phyloP scores from a whole-genome alignment of 2,329 filamentous ascomycete species.

The Epichloe aotearoae region DNA sequence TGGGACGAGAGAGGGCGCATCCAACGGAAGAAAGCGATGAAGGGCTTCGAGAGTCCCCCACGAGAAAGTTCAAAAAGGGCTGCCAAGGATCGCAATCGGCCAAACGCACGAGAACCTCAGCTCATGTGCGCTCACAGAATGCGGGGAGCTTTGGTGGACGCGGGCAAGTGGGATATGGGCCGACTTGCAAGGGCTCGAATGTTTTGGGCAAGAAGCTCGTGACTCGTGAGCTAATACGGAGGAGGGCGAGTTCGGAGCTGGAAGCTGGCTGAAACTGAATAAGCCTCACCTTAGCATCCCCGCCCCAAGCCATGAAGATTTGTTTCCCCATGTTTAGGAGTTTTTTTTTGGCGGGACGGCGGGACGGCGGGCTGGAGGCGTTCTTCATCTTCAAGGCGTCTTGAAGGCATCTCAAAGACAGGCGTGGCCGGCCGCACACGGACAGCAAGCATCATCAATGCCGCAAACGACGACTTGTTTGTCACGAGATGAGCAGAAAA shows the following conservation, averaged over 20 bases:
- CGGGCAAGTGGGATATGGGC: conserved; percentile 2
- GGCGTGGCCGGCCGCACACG: too few relatives aligned
- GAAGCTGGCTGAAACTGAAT: neutral
- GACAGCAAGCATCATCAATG: neutral
- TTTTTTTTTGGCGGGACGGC: neutral
- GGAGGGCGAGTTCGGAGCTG: neutral
- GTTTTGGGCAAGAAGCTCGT: neutral
- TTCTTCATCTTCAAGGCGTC: too few relatives aligned
- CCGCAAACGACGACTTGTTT: neutral
- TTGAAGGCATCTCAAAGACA: neutral
- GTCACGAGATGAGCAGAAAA: conserved; percentile 2
- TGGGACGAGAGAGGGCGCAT: conserved; percentile 11
- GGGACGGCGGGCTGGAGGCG: too few relatives aligned
- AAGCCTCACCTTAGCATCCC: neutral
- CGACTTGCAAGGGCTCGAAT: neutral
- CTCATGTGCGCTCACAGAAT: neutral
- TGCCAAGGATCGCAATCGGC: neutral
- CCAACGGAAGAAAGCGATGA: conserved; percentile 5
- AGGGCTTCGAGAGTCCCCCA: neutral
- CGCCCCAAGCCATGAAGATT: neutral
- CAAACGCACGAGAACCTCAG: too few relatives aligned
- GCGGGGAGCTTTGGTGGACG: conserved; percentile 1
- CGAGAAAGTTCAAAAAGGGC: neutral
- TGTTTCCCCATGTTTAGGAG: neutral
- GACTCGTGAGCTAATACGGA: neutral